A percentile compares a stretch with the other conserved stretches of the same genome.
Evolutionary conservation across 306 rosid species (phyloP).

Genomic region (Abrus pulchellus): DNA sequence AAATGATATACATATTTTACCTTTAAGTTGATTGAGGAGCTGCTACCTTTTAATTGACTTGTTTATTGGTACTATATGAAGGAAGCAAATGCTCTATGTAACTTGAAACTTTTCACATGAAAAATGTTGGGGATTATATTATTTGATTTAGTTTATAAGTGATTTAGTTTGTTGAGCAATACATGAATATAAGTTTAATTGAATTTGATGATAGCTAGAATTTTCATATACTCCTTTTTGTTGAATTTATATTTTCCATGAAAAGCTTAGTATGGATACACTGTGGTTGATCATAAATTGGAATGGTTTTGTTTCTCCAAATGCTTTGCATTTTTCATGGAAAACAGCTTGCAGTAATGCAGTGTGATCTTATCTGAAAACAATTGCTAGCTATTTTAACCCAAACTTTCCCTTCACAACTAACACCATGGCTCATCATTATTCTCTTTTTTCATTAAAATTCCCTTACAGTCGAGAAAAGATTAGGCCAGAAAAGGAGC

Average conservation of each 20-base stretch:
- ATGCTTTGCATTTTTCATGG: slow-evolving; percentile 1
- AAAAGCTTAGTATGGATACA: slow-evolving; percentile 9
- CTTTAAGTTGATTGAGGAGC: neutral
- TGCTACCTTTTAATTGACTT: slow-evolving; percentile 6
- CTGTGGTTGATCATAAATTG: neutral
- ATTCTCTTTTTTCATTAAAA: slow-evolving; percentile 23
- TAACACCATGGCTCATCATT: slow-evolving; percentile 30
- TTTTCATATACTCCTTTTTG: neutral
- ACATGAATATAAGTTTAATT: neutral
- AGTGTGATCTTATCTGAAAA: slow-evolving; percentile 6
- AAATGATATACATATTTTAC: neutral
- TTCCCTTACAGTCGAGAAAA: slow-evolving; percentile 80
- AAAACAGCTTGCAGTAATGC: slow-evolving; percentile 16
- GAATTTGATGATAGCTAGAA: neutral
- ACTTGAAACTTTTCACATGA: slow-evolving; percentile 9
- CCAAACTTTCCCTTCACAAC: slow-evolving; percentile 34
- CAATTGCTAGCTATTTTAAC: slow-evolving; percentile 18
- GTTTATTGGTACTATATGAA: neutral
- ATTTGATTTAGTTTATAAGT: neutral
- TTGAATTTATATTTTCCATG: slow-evolving; percentile 4
- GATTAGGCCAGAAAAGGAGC: slow-evolving; percentile 89
- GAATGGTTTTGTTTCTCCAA: slow-evolving; percentile 22
- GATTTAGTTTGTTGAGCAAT: slow-evolving; percentile 3
- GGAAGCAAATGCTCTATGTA: neutral
- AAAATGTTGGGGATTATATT: neutral